Base-by-base conservation (phyloP, 495 filamentous ascomycete species). In the Annulohypoxylon moriforme region DNA sequence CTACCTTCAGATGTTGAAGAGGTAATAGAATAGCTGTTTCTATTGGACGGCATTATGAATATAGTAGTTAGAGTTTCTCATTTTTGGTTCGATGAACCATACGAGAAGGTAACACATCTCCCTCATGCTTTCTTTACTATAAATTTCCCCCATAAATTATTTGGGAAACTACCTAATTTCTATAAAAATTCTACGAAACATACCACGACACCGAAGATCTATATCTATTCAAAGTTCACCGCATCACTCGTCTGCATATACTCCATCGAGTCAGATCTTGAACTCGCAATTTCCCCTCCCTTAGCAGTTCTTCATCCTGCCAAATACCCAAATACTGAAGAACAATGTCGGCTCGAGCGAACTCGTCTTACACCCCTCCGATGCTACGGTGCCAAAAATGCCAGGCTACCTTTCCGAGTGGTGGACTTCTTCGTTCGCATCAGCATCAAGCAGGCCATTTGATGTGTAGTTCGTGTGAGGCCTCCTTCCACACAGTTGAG, bases 341-440 rank as follows among this genome's bases (percentile, higher is more conserved):
- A 42, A 34, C 16, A 27, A 57, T 65, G 62, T 25, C 62, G 16
- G 6, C 36, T 34, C 38, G 11, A 14, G 0, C 6, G 5, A 13
- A 11, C 27, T 22, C 18, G 20, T 13, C 52, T 22, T 9, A 4
- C 27, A 25, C 34, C 3, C 5, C 50, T 47, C 62, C 18, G 11
- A 9, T 34, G 31, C 55, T 9, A 7, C 55, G 20, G 11, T 76
- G 74, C 29, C 29, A 7, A 2, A 71, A 71, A 59, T 76, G 74
- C 36, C 31, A 38, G 4, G 34, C 46, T 2, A 31, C 14, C 7
- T 77, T 75, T 58, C n/a, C 34, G 5, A 59, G 25, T 44, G 33
- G 53, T 22, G 47, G 64, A 25, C 58, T 27, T 11, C 50, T 77
- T 18, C 27, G 40, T 20, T 31, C 20, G 0, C 75, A 77, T 31